Evolutionary conservation across 2,329 filamentous ascomycete species (phyloP).

Genomic region (Zasmidium cellare): DNA sequence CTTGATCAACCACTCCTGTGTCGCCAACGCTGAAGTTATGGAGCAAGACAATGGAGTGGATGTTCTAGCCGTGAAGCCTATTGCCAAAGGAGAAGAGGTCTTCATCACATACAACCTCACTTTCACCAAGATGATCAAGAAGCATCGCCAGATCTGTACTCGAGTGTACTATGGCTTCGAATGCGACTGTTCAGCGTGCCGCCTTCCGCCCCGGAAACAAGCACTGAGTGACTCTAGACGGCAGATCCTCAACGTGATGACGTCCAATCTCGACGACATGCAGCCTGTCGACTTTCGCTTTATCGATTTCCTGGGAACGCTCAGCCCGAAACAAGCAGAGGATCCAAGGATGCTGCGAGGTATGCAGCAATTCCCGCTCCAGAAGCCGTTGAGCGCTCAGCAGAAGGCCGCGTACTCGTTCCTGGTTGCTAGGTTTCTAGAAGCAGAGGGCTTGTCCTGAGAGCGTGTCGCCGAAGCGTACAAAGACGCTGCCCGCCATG

Average conservation of each 20-base stretch:
- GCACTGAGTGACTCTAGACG: slow-evolving; percentile 1
- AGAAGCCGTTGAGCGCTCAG: neutral
- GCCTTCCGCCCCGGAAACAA: neutral
- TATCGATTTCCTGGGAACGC: neutral
- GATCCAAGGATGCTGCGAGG: neutral
- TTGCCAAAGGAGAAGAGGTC: slow-evolving; percentile 14
- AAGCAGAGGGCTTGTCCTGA: neutral
- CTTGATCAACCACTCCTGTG: slow-evolving; percentile 14
- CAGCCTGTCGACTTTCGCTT: neutral
- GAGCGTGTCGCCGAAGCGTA: neutral
- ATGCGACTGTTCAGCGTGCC: slow-evolving; percentile 5
- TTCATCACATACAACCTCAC: slow-evolving; percentile 8
- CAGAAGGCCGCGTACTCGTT: neutral
- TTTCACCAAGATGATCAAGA: neutral
- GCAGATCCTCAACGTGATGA: neutral
- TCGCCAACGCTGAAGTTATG: slow-evolving; percentile 9
- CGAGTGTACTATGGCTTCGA: slow-evolving; percentile 7
- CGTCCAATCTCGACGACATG: neutral
- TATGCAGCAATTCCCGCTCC: neutral
- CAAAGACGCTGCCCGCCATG: neutral
- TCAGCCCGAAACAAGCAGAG: slow-evolving; percentile 4
- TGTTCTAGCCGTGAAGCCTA: slow-evolving; percentile 5
- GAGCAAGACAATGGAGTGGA: neutral
- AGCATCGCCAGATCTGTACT: neutral
- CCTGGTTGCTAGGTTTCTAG: neutral